Percentiles rank a stretch among this genome's conserved stretches.
Conservation (phyloP, 768 basidiomycete genomes). For the Hypsizygus marmoreus region DNA sequence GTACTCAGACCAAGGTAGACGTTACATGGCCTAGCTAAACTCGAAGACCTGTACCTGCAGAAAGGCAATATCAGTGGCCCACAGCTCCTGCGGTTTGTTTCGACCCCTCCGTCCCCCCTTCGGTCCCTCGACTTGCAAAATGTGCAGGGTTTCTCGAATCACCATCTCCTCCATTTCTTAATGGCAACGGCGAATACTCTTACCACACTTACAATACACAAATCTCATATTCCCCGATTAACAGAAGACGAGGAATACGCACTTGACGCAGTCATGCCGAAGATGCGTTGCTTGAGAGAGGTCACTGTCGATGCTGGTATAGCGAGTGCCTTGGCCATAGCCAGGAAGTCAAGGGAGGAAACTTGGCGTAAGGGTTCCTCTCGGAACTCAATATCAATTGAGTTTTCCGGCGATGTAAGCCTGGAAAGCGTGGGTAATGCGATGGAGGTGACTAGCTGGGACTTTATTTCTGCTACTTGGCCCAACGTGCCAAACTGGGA, state of each 20-base stretch:
- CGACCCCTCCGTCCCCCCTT: not conserved
- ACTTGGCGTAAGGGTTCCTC: too few species aligned
- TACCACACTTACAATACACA: not conserved
- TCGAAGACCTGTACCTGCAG: not conserved
- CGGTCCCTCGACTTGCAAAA: not conserved
- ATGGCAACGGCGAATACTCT: not conserved
- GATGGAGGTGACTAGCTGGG: too few species aligned
- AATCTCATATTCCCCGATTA: not conserved
- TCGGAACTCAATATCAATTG: too few species aligned
- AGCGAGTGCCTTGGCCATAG: not conserved
- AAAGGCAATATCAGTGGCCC: not conserved
- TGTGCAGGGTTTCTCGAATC: not conserved
- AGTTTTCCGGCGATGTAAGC: too few species aligned
- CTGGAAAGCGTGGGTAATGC: too few species aligned
- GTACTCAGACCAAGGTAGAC: not conserved
- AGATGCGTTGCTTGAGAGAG: not conserved
- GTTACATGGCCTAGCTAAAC: too few species aligned
- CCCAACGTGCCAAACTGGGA: too few species aligned
- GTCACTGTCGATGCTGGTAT: too few species aligned
- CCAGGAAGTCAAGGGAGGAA: not conserved
- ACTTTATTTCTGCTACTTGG: too few species aligned
- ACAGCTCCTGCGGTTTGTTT: conserved; percentile 7
- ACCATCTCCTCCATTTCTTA: not conserved
- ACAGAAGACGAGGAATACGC: not conserved
- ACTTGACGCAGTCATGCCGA: not conserved